Base-by-base conservation (phyloP, 371 early-diverging fungal species). In the Zopfochytrium polystomum region DNA sequence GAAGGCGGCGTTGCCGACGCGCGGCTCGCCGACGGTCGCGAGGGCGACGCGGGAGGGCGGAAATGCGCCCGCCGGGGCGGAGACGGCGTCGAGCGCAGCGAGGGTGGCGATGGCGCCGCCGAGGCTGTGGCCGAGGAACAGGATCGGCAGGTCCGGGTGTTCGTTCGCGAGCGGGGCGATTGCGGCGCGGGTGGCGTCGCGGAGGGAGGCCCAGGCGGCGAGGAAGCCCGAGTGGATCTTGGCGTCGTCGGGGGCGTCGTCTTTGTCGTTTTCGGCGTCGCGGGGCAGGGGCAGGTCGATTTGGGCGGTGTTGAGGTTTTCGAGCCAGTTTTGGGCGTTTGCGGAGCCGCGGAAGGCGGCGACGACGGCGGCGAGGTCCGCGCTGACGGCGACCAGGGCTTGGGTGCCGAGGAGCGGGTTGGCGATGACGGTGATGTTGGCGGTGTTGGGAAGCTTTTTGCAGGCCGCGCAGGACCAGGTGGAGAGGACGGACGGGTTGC, bases 31-130 rank as follows among this genome's bases (percentile, higher is more conserved):
- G 23, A 46, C 58, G 1, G 66, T 66, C 47, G 47, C 59, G 22
- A 63, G 26, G 23, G 34, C 23, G 27, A 71, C 55, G 23, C 48
- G 32, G 51, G 23, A 22, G 26, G 58, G 58, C n/a, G 35, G 29
- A 26, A 63, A 27, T 9, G 50, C 30, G 42, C 54, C 52, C 25
- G 62, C 58, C 4, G 38, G 30, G 42, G 63, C 43, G 45, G 65
- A 66, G 18, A 69, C 15, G 23, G 66, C 68, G 9, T 58, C 63
- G 22, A 73, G 45, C 11, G 53, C 47, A n/a, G n/a, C n/a, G n/a
- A n/a, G n/a, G n/a, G n/a, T n/a, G 18, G 60, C 63, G 27, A 73
- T 38, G 6, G 76, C 73, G 7, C 66, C 77, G 7, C 77, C 77
- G 33, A 76, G 55, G 25, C 70, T 69, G 64, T 76, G 77, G 1